Conservation (phyloP, 345 rosid genomes). For the Eucalyptus cloeziana region DNA sequence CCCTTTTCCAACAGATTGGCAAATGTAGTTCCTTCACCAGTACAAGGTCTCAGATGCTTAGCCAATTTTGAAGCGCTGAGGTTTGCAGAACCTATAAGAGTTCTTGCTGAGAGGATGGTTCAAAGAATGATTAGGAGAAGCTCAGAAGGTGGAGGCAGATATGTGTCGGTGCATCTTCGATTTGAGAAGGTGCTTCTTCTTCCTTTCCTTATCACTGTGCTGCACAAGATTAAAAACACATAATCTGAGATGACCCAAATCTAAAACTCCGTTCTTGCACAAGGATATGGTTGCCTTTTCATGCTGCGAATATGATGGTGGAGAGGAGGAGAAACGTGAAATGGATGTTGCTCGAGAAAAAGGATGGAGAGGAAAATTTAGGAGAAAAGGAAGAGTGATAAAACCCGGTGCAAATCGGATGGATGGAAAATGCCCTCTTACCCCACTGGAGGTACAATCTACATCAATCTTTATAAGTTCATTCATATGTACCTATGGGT, state of each 20-base stretch:
- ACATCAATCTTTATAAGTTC: not conserved
- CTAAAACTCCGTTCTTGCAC: not conserved
- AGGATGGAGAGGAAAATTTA: conserved; percentile 96
- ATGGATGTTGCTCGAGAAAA: conserved; percentile 93
- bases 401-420: conserved; percentile 84
- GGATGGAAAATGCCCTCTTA: conserved; percentile 93
- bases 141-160: conserved; percentile 54
- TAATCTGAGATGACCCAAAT: not conserved
- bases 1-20: conserved; percentile 97
- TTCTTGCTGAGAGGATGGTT: conserved; percentile 90
- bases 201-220: not conserved
- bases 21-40: conserved; percentile 60
- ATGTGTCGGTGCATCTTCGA: conserved; percentile 96
- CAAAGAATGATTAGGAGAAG: conserved; percentile 69
- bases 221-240: not conserved
- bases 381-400: conserved; percentile 80
- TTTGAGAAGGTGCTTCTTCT: conserved; percentile 63
- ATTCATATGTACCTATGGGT: not conserved
- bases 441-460: conserved; percentile 70
- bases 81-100: conserved; percentile 74
- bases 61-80: conserved; percentile 78
- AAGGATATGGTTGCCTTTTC: conserved; percentile 99
- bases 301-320: conserved; percentile 95
- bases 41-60: conserved; percentile 85
- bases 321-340: conserved; percentile 76